Conservation (phyloP, 139 green algal species). For the Chlorella vulgaris region DNA sequence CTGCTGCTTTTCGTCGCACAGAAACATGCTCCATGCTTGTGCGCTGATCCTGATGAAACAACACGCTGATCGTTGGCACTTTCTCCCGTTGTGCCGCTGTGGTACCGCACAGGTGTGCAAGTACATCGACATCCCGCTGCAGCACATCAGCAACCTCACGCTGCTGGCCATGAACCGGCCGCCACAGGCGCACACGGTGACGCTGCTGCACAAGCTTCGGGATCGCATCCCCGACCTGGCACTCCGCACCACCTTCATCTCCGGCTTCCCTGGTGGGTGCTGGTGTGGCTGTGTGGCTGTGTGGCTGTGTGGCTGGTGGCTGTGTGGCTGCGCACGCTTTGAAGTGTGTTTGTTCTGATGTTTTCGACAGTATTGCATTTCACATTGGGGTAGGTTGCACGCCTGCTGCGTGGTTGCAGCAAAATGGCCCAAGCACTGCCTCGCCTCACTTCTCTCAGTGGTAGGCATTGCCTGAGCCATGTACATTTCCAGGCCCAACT, state of each 20-base stretch:
- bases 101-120: conserved; percentile 95
- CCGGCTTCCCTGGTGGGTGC: conserved; percentile 71
- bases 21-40: too few relatives aligned
- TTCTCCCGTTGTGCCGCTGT: too few relatives aligned
- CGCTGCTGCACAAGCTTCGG: conserved; percentile 78
- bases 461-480: too few relatives aligned
- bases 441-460: too few relatives aligned
- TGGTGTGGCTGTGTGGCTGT: background rate
- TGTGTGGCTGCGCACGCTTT: background rate
- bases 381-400: too few relatives aligned
- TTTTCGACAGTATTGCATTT: too few relatives aligned
- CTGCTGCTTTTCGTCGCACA: too few relatives aligned
- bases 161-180: conserved; percentile 91
- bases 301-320: background rate
- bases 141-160: conserved; percentile 88
- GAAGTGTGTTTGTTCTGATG: background rate
- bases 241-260: conserved; percentile 92
- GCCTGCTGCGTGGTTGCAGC: too few relatives aligned
- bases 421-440: too few relatives aligned
- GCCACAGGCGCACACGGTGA: conserved; percentile 63
- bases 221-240: conserved; percentile 80
- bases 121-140: conserved; percentile 96
- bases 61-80: too few relatives aligned
- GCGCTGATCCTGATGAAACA: too few relatives aligned
- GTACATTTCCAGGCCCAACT: too few relatives aligned